Evolutionary conservation across 2,329 filamentous ascomycete species (phyloP).

Genomic region (Triangularia setosa): DNA sequence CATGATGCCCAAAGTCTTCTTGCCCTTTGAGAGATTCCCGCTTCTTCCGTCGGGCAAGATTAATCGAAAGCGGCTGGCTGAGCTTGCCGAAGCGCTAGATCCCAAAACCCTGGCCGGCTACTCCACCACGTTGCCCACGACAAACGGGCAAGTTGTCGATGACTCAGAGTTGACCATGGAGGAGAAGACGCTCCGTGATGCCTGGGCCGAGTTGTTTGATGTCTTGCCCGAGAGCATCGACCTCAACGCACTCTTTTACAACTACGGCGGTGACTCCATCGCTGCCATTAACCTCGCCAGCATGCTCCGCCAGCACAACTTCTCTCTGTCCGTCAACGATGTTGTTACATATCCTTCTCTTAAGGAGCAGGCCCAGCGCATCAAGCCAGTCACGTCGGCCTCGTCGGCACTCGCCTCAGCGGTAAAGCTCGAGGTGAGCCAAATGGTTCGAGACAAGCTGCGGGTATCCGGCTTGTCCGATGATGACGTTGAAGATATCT

Average conservation of each 20-base stretch:
- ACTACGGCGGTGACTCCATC: conserved; percentile 36
- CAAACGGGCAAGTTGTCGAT: not conserved
- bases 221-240: conserved; percentile 24
- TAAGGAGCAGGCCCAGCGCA: conserved; percentile 17
- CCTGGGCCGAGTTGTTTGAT: conserved; percentile 6
- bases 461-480: not conserved
- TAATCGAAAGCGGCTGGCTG: conserved; percentile 25
- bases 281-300: conserved; percentile 44
- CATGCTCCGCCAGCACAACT: conserved; percentile 24
- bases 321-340: conserved; percentile 24
- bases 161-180: conserved; percentile 2
- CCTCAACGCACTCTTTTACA: conserved; percentile 31
- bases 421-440: not conserved
- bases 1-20: conserved; percentile 28
- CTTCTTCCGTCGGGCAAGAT: conserved; percentile 28
- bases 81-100: conserved; percentile 12
- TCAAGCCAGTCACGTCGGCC: not conserved
- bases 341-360: conserved; percentile 25
- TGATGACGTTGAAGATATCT: conserved; percentile 25
- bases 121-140: not conserved
- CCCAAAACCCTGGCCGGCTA: conserved; percentile 7
- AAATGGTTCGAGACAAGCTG: not conserved
- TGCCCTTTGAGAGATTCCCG: conserved; percentile 26
- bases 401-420: too few relatives aligned
- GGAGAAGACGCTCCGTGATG: not conserved